Percentiles rank a stretch among this genome's conserved stretches.
Conservation (phyloP, 1,139 yeast species). For the Tardiomyces blankii region DNA sequence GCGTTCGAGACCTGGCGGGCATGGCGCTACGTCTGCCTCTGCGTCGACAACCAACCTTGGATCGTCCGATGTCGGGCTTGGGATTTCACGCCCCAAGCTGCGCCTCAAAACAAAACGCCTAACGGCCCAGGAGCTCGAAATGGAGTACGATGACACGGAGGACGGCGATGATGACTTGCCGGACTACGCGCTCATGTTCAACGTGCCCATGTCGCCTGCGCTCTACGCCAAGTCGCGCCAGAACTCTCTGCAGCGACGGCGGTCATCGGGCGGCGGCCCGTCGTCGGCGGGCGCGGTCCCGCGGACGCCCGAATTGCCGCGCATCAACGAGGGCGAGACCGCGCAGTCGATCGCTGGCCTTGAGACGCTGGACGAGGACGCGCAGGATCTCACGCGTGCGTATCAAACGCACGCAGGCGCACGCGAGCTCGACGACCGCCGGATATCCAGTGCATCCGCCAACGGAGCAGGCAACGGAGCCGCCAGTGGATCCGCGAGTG, state of each 20-base stretch:
- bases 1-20: too few relatives aligned
- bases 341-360: constrained; percentile 11
- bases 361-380: constrained; percentile 31
- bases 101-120: constrained; percentile 3
- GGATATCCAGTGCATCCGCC: not conserved
- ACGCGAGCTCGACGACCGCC: constrained; percentile 1
- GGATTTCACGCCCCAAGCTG: too few relatives aligned
- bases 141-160: constrained; percentile 22
- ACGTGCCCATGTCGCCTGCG: constrained; percentile 55
- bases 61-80: too few relatives aligned
- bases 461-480: constrained; percentile 4
- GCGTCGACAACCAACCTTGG: too few relatives aligned
- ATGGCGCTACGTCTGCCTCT: too few relatives aligned
- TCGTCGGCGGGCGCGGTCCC: constrained; percentile 2
- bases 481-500: too few relatives aligned
- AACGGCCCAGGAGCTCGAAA: constrained; percentile 23
- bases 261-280: constrained; percentile 1
- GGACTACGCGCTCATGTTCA: constrained; percentile 42
- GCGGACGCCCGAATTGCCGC: constrained; percentile 2
- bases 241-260: not conserved
- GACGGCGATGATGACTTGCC: constrained; percentile 45
- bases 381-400: constrained; percentile 36
- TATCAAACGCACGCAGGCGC: constrained; percentile 8
- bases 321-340: constrained; percentile 15
- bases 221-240: constrained; percentile 22